These are phyloP conservation scores for Tetracladium maxilliforme DNA, from an alignment of 2,329 filamentous ascomycete species.

Conservation along the genomic window DNA sequence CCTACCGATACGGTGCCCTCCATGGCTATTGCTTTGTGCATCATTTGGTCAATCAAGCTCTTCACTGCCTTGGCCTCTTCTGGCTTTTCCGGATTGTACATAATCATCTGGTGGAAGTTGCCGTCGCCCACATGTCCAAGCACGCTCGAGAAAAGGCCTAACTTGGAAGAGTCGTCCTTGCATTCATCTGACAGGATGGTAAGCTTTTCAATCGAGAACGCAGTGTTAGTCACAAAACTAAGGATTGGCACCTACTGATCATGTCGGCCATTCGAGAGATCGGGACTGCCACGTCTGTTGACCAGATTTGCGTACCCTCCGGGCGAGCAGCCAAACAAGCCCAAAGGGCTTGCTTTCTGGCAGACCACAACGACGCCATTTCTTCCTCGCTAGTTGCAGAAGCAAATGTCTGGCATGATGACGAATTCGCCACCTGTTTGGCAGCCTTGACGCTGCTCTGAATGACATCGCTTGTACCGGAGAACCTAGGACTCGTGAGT, in stretches of 20 bases:
- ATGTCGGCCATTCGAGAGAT: slow-evolving; percentile 63
- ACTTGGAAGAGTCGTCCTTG: slow-evolving; percentile 76
- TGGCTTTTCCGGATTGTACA: slow-evolving; percentile 61
- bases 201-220: too few species aligned
- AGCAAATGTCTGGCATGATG: slow-evolving; percentile 55
- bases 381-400: slow-evolving; percentile 61
- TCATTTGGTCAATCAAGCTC: slow-evolving; percentile 76
- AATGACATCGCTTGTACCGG: slow-evolving; percentile 65
- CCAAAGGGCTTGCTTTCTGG: slow-evolving; percentile 74
- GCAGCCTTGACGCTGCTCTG: slow-evolving; percentile 62
- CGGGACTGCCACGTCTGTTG: slow-evolving; percentile 73
- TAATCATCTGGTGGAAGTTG: slow-evolving; percentile 88
- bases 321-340: slow-evolving; percentile 59
- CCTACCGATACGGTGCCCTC: slow-evolving; percentile 73
- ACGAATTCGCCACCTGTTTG: slow-evolving; percentile 46
- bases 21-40: slow-evolving; percentile 81
- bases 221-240: too few species aligned
- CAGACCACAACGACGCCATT: slow-evolving; percentile 64
- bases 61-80: slow-evolving; percentile 64
- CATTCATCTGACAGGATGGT: slow-evolving; percentile 60
- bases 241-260: too few species aligned
- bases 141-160: slow-evolving; percentile 77
- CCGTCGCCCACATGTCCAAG: slow-evolving; percentile 86
- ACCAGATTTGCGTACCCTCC: slow-evolving; percentile 61
- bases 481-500: slow-evolving; percentile 34